Base-by-base conservation (phyloP, 2,329 filamentous ascomycete genomes). In the Emergomyces africanus region DNA sequence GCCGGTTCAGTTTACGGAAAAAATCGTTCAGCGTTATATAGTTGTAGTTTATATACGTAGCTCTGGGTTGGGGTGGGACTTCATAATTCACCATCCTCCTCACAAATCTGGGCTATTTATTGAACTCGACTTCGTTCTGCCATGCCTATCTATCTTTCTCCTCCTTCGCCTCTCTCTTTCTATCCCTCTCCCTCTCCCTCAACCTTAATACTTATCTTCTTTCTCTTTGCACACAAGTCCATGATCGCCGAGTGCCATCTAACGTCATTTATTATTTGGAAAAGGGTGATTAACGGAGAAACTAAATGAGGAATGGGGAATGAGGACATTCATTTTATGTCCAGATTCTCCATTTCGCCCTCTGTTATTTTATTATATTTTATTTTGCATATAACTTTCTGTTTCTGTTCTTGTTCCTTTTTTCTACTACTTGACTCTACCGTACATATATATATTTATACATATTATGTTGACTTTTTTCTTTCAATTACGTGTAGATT, bases 1-100 rank as follows among this genome's bases (percentile, higher is more conserved):
- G 71, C 61, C 72, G 71, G 44, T 77, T 77, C 65, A 75, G 72
- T 57, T 65, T 77, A 58, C 66, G 73, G 54, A 77, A 75, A 64
- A 77, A 75, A 63, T 74, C 72, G 6, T 76, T 75, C 59, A 74
- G 69, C 64, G 69, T 74, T 60, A 64, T 69, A 55, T 65, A 66
- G 60, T 68, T 50, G 23, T n/a, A 50, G 25, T 33, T 3, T 33
- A 30, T 33, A n/a, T n/a, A 50, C 28, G 9, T 20, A n/a, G 15
- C 48, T 33, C 28, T n/a, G 5, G 23, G 2, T n/a, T 33, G 18
- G 28, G 15, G 8, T 6, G 3, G 28, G 10, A 1, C 15, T 25
- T 28, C 44, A 49, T 4, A 18, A 3, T 18, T 30, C 44, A 46
- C 12, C 10, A 25, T 12, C 44, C 10, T 46, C 23, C 20, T 25